Evolutionary conservation across 495 filamentous ascomycete genomes (phyloP).

Genomic region (Podospora tetraspora): DNA sequence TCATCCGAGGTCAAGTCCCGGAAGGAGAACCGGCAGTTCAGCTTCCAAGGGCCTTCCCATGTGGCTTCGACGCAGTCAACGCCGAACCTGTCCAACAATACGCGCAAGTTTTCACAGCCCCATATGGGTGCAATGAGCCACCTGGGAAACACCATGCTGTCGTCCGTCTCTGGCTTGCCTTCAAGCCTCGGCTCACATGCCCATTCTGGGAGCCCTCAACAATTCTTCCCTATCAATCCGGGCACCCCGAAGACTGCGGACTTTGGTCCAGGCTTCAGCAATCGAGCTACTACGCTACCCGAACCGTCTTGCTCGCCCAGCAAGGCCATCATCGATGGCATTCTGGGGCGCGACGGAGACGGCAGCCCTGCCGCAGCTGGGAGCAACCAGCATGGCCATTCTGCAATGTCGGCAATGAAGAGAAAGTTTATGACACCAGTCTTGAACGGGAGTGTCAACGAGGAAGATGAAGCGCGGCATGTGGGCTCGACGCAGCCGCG

Average conservation of each 20-base stretch:
- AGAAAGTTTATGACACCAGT: neutral
- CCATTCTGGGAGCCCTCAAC: neutral
- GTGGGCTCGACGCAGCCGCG: neutral
- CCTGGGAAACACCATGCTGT: neutral
- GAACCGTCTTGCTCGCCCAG: neutral
- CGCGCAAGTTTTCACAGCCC: slow-evolving; percentile 35
- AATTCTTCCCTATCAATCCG: neutral
- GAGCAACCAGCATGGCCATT: neutral
- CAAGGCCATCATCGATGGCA: neutral
- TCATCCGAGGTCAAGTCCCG: slow-evolving; percentile 35
- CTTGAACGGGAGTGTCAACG: neutral
- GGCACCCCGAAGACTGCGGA: neutral
- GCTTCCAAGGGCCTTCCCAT: slow-evolving; percentile 6
- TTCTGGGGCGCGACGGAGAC: neutral
- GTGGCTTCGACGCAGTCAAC: slow-evolving; percentile 13
- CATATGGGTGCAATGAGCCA: slow-evolving; percentile 16
- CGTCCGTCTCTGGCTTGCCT: neutral
- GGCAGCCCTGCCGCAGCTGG: neutral
- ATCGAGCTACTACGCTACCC: neutral
- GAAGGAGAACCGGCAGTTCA: slow-evolving; percentile 34
- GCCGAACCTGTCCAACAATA: slow-evolving; percentile 22
- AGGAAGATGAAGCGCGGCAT: neutral
- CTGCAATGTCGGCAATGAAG: neutral
- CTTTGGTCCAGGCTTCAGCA: neutral
- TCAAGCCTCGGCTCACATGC: neutral